phyloP scores from a whole-genome alignment of 2,329 filamentous ascomycete genomes.

The Diaporthe sp. region DNA sequence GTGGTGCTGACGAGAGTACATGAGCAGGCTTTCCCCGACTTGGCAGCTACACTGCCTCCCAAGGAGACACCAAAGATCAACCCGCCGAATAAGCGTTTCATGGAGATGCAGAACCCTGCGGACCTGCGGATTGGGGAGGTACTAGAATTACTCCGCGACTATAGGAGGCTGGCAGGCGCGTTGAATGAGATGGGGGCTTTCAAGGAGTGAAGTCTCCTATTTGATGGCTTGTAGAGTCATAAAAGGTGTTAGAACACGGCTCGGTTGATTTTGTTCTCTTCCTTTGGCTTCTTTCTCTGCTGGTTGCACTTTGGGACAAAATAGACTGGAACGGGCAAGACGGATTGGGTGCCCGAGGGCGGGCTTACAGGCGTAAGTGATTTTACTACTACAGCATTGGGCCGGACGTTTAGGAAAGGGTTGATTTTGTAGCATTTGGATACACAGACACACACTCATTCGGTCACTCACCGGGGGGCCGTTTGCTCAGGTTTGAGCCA shows the following conservation, averaged over 20 bases:
- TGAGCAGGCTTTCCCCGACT: conserved; percentile 70
- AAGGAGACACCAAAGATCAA: conserved; percentile 68
- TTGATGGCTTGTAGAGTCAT: background rate
- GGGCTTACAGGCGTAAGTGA: conserved; percentile 17
- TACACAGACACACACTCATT: conserved; percentile 12
- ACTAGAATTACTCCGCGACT: conserved; percentile 78
- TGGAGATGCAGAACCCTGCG: conserved; percentile 77
- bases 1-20: conserved; percentile 3
- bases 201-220: conserved; percentile 49
- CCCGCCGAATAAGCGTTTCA: conserved; percentile 79
- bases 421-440: conserved; percentile 19
- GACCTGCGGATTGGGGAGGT: conserved; percentile 83
- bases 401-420: conserved; percentile 26
- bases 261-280: background rate
- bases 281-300: background rate
- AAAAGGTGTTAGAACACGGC: background rate
- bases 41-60: conserved; percentile 66
- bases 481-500: background rate
- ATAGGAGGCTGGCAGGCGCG: conserved; percentile 76
- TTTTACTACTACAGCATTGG: conserved; percentile 25
- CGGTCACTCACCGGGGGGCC: background rate
- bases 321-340: conserved; percentile 20
- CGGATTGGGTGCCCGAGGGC: background rate
- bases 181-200: conserved; percentile 74
- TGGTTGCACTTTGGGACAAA: conserved; percentile 6